Evolutionary conservation across 2,329 filamentous ascomycete species (phyloP), one percentile per base, ranked within the genome.

Genomic region (Phialophora tarda): DNA sequence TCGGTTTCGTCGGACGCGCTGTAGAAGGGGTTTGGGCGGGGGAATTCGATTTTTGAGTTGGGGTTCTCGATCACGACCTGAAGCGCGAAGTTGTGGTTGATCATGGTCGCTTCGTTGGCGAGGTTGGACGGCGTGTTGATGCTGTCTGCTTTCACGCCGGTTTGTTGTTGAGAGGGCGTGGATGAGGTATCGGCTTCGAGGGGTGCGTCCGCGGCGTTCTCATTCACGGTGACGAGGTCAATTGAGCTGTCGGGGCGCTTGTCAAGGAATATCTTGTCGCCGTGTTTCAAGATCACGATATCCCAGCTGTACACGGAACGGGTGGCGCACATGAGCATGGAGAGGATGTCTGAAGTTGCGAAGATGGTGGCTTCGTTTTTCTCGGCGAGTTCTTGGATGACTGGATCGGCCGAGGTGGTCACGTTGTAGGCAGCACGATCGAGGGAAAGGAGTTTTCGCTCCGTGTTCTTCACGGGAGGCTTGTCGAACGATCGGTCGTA

Each of bases 81-180:
- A 80, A 96, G 92, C 73, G 92, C 91, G 80, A 99, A 99, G 85
- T 98, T 96, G 86, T 98, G 95, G 88, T 99, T 99, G 87, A 99
- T 99, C 84, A 97, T 96, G 60, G 95, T 99, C 63, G 95, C 95
- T 82, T 99, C 95, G 80, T 97, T 90, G 76, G 96, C 94, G 65
- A 99, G 88, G 62, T 93, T 92, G 63, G 84, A 83, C n/a, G 95
- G 95, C 76, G 93, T 93, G 87, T 99, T 99, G 82, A 99, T 90
- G 71, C 86, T 84, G 78, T 99, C 95, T 82, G 97, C 96, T 84
- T 92, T 93, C 75, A 92, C 92, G 17, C 71, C 71, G 14, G 71
- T 73, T 41, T 71, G 68, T 47, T 71, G 63, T 32, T 71, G 64
- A 21, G 71, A 69, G 70, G 75, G 77, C 21, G 79, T 68, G 38